Evolutionary conservation across 2,329 filamentous ascomycete species (phyloP), one percentile per base, ranked within the genome.

Genomic region (Xylariomycetidae sp.): DNA sequence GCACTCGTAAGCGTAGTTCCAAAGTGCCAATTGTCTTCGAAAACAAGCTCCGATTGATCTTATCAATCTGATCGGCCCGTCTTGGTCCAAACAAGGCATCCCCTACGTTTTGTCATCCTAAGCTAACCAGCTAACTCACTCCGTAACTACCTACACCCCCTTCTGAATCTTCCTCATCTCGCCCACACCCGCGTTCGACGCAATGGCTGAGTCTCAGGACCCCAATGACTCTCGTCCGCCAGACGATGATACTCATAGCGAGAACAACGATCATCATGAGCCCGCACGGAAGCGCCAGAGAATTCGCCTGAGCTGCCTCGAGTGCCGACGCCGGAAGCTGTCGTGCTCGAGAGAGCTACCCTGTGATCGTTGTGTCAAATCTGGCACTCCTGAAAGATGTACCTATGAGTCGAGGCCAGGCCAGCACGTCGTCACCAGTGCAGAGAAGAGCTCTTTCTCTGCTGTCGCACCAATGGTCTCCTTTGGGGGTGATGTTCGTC

Each of bases 301-400:
- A 23, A 70, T 79, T 28, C 64, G 75, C 12, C 64, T 80, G 27
- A 77, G 72, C 30, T 80, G 75, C 42, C 65, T 79, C 26, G 74
- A 78, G 47, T 80, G 75, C 46, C 71, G 75, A 26, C 67, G 74
- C 34, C 65, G 75, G 35, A 80, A 80, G 60, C 62, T 79, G 23
- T 78, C 74, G 16, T 80, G 75, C 53, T 76, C 78, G 55, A 65
- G 75, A 40, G 74, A 75, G 51, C 67, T 77, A 46, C 75, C 75
- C 16, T 80, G 75, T 50, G 73, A 77, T 54, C 70, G 75, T 29
- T 80, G 75, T 55, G 66, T 78, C 55, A 78, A 77, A 58, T 77
- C 73, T 40, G 74, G 73, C 47, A 79, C 74, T 17, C 68, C 74
- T 14, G 74, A 77, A 32, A 66, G 70, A 12, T 79, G 74, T 57